Percentiles rank a stretch among this genome's conserved stretches.
Conservation (phyloP, 2,329 filamentous ascomycete genomes). For the Neofusicoccum cordaticola region DNA sequence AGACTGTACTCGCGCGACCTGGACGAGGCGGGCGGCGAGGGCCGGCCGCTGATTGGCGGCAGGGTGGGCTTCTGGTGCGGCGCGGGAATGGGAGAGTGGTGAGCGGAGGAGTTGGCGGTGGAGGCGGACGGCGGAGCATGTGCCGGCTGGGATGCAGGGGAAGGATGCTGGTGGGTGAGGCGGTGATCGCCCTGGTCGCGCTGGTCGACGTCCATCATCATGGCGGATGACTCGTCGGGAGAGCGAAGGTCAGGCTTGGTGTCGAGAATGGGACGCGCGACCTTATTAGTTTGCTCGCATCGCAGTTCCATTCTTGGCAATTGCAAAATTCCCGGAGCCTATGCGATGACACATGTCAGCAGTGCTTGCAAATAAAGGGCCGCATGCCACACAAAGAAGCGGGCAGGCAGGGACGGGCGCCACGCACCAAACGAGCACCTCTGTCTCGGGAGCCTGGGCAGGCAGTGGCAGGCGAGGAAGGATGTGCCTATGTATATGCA, state of each 20-base stretch:
- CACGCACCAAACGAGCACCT: conserved; percentile 15
- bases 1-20: conserved; percentile 23
- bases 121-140: conserved; percentile 22
- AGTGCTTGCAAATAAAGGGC: conserved; percentile 8
- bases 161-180: conserved; percentile 20
- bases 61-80: conserved; percentile 9
- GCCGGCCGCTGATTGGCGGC: conserved; percentile 16
- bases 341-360: conserved; percentile 20
- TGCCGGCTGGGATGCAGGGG: conserved; percentile 19
- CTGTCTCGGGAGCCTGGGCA: conserved; percentile 13
- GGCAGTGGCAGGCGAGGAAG: conserved; percentile 27
- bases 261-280: conserved; percentile 21
- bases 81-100: conserved; percentile 19
- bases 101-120: conserved; percentile 21
- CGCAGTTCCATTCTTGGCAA: conserved; percentile 37
- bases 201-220: conserved; percentile 27
- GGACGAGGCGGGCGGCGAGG: conserved; percentile 22
- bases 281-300: conserved; percentile 29
- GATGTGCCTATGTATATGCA: conserved; percentile 29
- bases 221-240: conserved; percentile 9
- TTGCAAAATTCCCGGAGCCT: conserved; percentile 39
- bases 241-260: neutral
- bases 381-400: conserved; percentile 14
- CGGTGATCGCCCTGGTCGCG: conserved; percentile 20
- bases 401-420: neutral